Conservation (phyloP, 345 rosid genomes). For the Bretschneidera sinensis region DNA sequence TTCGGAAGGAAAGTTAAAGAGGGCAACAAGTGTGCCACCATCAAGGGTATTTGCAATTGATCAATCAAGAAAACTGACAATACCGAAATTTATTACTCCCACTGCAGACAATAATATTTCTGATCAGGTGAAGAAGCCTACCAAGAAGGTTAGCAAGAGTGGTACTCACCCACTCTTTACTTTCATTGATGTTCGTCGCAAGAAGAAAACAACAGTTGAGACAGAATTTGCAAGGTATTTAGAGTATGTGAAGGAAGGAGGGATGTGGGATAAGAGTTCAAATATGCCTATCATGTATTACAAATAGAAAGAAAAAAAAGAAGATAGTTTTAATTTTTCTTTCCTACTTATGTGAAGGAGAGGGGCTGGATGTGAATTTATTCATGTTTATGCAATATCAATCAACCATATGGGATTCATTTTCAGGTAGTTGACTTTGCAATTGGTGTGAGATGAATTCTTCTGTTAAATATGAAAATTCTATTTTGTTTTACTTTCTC, state of each 20-base stretch:
- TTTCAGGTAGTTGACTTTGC: too few relatives aligned
- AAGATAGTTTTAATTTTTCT: not conserved
- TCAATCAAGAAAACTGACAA: conserved; percentile 11
- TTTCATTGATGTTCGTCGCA: conserved; percentile 41
- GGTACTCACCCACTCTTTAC: conserved; percentile 63
- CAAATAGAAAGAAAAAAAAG: conserved; percentile 18
- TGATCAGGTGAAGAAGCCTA: conserved; percentile 10
- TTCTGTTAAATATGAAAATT: too few relatives aligned
- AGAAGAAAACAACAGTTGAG: conserved; percentile 55
- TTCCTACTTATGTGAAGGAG: too few relatives aligned
- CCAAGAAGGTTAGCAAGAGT: conserved; percentile 34
- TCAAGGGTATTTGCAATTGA: conserved; percentile 21
- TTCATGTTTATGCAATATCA: too few relatives aligned
- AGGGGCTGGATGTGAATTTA: too few relatives aligned
- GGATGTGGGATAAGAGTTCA: conserved; percentile 52
- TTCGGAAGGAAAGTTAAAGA: conserved; percentile 31
- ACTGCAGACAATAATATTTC: too few relatives aligned
- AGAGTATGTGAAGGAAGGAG: conserved; percentile 70
- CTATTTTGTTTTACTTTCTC: too few relatives aligned
- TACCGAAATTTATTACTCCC: too few relatives aligned
- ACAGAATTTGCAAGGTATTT: conserved; percentile 71
- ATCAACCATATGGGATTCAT: too few relatives aligned
- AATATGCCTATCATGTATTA: conserved; percentile 46
- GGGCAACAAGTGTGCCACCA: conserved; percentile 45
- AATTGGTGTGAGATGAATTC: too few relatives aligned